Evolutionary conservation across 495 filamentous ascomycete genomes (phyloP).

Genomic region (Aspergillus panamensis): DNA sequence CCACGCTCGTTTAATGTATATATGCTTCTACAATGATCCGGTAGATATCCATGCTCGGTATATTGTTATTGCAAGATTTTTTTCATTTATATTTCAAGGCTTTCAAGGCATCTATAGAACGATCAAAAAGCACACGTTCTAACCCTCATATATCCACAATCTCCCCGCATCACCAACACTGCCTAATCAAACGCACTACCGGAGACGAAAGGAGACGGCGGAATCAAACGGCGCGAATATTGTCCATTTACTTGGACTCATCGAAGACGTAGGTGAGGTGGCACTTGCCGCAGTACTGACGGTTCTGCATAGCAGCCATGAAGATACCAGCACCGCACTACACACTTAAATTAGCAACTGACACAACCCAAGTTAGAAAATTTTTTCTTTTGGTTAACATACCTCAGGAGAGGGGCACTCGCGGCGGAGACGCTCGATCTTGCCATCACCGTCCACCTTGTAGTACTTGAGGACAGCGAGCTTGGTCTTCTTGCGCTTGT

Average conservation of each 20-base stretch:
- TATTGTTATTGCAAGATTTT: conserved; percentile 10
- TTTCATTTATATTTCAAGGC: conserved; percentile 17
- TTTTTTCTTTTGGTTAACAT: no score
- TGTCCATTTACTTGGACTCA: conserved; percentile 59
- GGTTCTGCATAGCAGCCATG: conserved; percentile 99
- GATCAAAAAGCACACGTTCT: conserved; percentile 23
- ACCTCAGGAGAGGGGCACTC: conserved; percentile 93
- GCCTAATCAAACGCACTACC: conserved; percentile 23
- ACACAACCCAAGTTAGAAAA: no score
- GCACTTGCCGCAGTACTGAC: conserved; percentile 99
- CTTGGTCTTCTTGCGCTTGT: conserved; percentile 99
- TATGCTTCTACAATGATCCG: background rate
- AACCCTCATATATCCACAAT: conserved; percentile 15
- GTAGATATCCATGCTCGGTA: background rate
- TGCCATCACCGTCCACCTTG: conserved; percentile 99
- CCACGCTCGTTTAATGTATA: background rate
- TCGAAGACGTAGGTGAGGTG: conserved; percentile 99
- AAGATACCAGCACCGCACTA: conserved; percentile 99
- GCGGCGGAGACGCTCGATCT: conserved; percentile 98
- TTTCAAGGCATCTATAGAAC: conserved; percentile 18
- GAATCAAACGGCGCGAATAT: conserved; percentile 13
- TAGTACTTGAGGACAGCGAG: conserved; percentile 99
- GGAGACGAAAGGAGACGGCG: conserved; percentile 21
- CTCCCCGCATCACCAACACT: conserved; percentile 20
- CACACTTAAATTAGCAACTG: background rate